Percentiles rank a stretch among this genome's conserved stretches.
Conservation (phyloP, 2,329 filamentous ascomycete species). For the Talaromyces albobiverticillius region DNA sequence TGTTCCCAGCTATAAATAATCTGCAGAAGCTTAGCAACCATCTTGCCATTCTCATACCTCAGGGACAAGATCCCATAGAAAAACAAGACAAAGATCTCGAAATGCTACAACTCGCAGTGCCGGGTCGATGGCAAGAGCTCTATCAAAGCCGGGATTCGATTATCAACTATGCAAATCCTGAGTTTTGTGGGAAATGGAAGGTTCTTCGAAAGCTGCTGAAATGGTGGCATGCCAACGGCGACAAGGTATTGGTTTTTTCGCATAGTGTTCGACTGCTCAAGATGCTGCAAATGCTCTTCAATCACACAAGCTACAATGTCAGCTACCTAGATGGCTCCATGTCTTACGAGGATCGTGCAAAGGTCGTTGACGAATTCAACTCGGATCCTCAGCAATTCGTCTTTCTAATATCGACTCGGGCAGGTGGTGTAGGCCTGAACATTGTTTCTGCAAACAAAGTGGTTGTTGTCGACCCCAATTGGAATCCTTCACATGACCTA, state of each 20-base stretch:
- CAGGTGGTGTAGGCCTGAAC: constrained; percentile 90
- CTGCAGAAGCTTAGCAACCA: constrained; percentile 91
- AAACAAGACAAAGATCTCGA: constrained; percentile 77
- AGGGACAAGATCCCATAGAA: constrained; percentile 59
- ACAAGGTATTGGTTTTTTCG: constrained; percentile 94
- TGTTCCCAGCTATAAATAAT: constrained; percentile 80
- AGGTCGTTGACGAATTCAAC: constrained; percentile 87
- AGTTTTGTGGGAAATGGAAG: constrained; percentile 97
- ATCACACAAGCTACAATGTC: constrained; percentile 83
- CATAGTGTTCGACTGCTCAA: constrained; percentile 82
- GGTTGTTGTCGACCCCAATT: constrained; percentile 93
- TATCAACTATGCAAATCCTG: constrained; percentile 74
- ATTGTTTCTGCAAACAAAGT: constrained; percentile 98
- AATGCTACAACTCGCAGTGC: constrained; percentile 70
- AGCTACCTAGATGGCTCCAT: constrained; percentile 87
- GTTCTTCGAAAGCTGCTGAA: constrained; percentile 80
- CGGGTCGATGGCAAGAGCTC: constrained; percentile 69
- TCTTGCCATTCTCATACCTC: constrained; percentile 79
- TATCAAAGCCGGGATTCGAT: constrained; percentile 76
- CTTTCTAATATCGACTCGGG: constrained; percentile 91
- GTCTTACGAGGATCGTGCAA: constrained; percentile 76
- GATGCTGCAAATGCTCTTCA: constrained; percentile 82
- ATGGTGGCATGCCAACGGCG: constrained; percentile 85
- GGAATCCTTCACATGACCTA: constrained; percentile 92
- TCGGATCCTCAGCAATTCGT: constrained; percentile 83